Evolutionary conservation across 352 stramenopile species (phyloP), one percentile per base, ranked within the genome.

Genomic region (Pythium insidiosum): DNA sequence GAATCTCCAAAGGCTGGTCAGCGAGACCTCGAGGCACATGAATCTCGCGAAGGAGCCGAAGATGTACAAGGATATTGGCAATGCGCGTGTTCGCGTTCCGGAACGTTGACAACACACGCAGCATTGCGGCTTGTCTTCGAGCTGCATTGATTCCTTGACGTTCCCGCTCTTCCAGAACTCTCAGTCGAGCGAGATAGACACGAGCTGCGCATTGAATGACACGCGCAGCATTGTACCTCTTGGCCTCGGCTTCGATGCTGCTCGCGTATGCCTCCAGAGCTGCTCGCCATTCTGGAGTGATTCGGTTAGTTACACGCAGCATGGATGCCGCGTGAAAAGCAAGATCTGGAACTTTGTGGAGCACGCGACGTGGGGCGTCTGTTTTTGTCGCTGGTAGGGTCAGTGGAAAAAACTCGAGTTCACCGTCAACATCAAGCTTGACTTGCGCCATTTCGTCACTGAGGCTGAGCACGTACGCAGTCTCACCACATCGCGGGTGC

Each of bases 351-450:
- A 89, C 62, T 21, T 62, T 56, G 28, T 84, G 69, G 7, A 92
- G 51, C 20, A 84, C 73, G 15, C 44, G 62, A 16, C 81, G 84
- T 2, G 60, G 45, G 16, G 66, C 46, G 12, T 92, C 76, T 2
- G 72, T 41, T 23, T 73, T 79, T 2, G 76, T 84, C 0, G 66
- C 66, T 6, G 73, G 76, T 2, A 86, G 56, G 18, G 66, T 36
- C 15, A 89, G 45, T 13, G 76, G 76, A 35, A 92, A 74, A 50
- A 92, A 92, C 49, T 92, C 79, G n/a, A 89, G 59, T 28, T 68
- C 59, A 9, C 72, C 71, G 26, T 89, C 79, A n/a, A 84, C 43
- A 26, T 92, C 79, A 56, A 92, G 75, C 33, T 92, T 92, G 19
- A 89, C 66, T 36, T 89, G 63, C 25, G 76, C 76, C 10, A 88